Evolutionary conservation across 139 green algal species (phyloP).

Genomic region (Closterium sp.): DNA sequence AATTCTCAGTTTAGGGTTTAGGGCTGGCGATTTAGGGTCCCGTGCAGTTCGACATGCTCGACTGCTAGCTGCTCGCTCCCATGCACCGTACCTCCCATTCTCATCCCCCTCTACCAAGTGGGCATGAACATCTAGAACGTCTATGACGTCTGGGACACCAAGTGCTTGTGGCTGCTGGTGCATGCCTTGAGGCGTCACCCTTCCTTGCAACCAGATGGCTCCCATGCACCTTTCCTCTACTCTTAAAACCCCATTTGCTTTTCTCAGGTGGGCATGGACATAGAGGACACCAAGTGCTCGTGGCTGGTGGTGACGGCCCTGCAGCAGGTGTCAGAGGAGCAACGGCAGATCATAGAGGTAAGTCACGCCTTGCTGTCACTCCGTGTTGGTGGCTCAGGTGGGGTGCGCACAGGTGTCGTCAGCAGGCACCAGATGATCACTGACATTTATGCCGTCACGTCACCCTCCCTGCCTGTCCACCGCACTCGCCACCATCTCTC

Average conservation of each 20-base stretch:
- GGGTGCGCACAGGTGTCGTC: not conserved
- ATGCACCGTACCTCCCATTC: too few relatives aligned
- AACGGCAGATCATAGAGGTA: constrained; percentile 74
- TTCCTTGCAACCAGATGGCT: constrained; percentile 52
- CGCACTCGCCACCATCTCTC: not conserved
- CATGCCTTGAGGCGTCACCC: too few relatives aligned
- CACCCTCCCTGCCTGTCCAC: not conserved
- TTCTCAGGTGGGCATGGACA: constrained; percentile 95
- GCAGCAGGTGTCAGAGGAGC: constrained; percentile 67
- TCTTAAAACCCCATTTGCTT: too few relatives aligned
- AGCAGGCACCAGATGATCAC: not conserved
- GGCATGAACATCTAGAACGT: constrained; percentile 98
- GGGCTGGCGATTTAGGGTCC: constrained; percentile 56
- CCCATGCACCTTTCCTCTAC: too few relatives aligned
- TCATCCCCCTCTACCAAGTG: constrained; percentile 51
- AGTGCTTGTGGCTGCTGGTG: constrained; percentile 97
- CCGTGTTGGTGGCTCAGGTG: too few relatives aligned
- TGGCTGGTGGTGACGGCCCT: constrained; percentile 96
- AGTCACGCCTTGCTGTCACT: too few relatives aligned
- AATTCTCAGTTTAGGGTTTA: too few relatives aligned
- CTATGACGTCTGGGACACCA: too few relatives aligned
- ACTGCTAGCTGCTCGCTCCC: too few relatives aligned
- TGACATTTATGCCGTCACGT: not conserved
- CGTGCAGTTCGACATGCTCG: too few relatives aligned
- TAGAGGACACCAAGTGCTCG: constrained; percentile 98